phyloP scores from a whole-genome alignment of 2,329 filamentous ascomycete genomes.

The Neonectria sp. region DNA sequence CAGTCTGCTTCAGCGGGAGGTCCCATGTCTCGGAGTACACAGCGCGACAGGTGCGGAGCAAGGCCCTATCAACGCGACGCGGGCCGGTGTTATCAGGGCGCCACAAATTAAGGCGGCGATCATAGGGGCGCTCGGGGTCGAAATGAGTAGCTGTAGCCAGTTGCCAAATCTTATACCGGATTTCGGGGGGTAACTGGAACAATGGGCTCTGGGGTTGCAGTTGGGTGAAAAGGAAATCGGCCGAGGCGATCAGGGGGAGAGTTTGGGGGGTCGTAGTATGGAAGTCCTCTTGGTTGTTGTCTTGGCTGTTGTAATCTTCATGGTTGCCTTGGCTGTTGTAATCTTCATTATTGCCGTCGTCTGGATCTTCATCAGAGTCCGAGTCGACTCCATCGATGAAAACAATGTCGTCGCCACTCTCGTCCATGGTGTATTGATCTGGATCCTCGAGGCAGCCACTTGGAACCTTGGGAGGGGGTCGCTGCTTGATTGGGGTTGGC shows the following conservation, averaged over 20 bases:
- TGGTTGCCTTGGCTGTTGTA: too few species aligned
- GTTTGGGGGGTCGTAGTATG: neutral
- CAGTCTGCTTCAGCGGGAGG: conserved; percentile 20
- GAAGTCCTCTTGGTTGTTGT: too few species aligned
- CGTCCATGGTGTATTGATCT: too few species aligned
- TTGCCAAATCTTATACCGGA: conserved; percentile 14
- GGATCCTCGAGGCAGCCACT: too few species aligned
- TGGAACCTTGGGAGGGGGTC: too few species aligned
- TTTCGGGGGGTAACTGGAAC: conserved; percentile 16
- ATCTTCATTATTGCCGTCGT: too few species aligned
- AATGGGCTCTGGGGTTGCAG: conserved; percentile 11
- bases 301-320: too few species aligned
- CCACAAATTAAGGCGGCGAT: conserved; percentile 7
- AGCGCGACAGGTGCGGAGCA: conserved; percentile 25
- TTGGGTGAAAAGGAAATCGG: neutral
- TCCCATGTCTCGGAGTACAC: conserved; percentile 25
- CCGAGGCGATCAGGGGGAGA: conserved; percentile 10
- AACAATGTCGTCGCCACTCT: too few species aligned
- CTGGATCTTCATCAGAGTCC: too few species aligned
- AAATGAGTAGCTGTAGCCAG: conserved; percentile 8
- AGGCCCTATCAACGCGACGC: conserved; percentile 7
- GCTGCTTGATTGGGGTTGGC: too few species aligned
- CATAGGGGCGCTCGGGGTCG: conserved; percentile 13
- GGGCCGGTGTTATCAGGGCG: conserved; percentile 16
- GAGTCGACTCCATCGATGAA: too few species aligned